Evolutionary conservation across 163 green algal species (phyloP).

Genomic region (Scenedesmus sp.): DNA sequence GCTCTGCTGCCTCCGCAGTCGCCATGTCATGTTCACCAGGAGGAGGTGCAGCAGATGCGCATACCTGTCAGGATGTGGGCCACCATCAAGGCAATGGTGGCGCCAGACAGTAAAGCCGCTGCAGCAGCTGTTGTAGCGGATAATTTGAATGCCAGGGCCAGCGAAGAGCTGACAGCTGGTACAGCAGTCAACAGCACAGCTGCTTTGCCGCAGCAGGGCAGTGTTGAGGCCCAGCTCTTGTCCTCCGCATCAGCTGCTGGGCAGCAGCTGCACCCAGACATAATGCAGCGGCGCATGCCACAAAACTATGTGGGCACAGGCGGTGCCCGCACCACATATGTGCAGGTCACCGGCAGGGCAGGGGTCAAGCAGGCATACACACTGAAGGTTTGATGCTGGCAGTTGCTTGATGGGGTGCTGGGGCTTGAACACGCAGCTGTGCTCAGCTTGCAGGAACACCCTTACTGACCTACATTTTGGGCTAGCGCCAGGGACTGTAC

Average conservation of each 20-base stretch:
- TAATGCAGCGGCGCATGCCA: constrained; percentile 48
- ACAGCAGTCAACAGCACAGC: background rate
- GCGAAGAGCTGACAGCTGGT: background rate
- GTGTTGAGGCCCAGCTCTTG: background rate
- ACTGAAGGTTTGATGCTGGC: background rate
- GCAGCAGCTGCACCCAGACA: constrained; percentile 29
- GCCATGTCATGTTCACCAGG: background rate
- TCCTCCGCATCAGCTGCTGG: background rate
- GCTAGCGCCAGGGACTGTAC: background rate
- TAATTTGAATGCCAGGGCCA: background rate
- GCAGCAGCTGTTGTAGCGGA: background rate
- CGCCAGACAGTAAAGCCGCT: background rate
- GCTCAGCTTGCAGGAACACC: background rate
- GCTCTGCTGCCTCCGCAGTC: background rate
- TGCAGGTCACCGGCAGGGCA: background rate
- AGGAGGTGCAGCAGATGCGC: constrained; percentile 17
- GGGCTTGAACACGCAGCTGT: background rate
- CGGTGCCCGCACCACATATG: background rate
- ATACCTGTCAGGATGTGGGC: constrained; percentile 25
- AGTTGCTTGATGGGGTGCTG: background rate
- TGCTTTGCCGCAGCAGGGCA: background rate
- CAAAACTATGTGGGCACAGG: background rate
- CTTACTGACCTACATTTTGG: background rate
- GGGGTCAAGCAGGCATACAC: background rate
- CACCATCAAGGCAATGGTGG: background rate